phyloP scores from a whole-genome alignment of 1,284 basidiomycete genomes.

The Ceratobasidium sp. region DNA sequence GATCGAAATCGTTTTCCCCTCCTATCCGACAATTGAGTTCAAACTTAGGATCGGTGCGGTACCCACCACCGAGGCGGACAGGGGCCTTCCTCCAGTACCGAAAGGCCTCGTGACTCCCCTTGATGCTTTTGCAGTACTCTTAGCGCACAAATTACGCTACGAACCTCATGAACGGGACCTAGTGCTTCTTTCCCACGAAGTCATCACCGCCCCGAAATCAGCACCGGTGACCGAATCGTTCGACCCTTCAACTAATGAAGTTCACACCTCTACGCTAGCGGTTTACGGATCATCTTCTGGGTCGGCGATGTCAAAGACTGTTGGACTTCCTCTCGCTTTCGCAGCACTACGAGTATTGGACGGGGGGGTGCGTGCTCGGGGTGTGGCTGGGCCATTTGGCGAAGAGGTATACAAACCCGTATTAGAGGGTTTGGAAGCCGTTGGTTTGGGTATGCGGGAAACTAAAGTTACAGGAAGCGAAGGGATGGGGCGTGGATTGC shows the following conservation, averaged over 20 bases:
- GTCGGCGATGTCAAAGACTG: conserved; percentile 88
- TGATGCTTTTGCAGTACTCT: conserved; percentile 78
- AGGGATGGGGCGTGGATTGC: conserved; percentile 7
- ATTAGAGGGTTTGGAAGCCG: conserved; percentile 63
- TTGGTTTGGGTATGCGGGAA: conserved; percentile 74
- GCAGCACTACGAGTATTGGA: conserved; percentile 77
- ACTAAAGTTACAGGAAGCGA: conserved; percentile 43
- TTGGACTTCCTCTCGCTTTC: conserved; percentile 84
- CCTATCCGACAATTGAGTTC: neutral
- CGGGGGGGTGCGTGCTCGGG: conserved; percentile 64
- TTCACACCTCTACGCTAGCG: conserved; percentile 78
- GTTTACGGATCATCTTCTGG: conserved; percentile 69
- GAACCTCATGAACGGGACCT: conserved; percentile 78
- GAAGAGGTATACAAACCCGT: conserved; percentile 66
- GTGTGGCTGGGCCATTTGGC: conserved; percentile 72
- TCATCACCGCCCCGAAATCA: conserved; percentile 55
- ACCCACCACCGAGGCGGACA: conserved; percentile 46
- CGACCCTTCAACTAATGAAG: conserved; percentile 52
- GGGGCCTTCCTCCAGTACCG: conserved; percentile 56
- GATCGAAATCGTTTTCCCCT: neutral
- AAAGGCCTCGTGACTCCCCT: conserved; percentile 63
- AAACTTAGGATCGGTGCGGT: conserved; percentile 45
- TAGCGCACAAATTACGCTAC: conserved; percentile 80
- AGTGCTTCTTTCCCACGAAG: conserved; percentile 86
- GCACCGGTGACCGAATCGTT: conserved; percentile 42